Percentiles rank a stretch among this genome's conserved stretches.
Conservation (phyloP, 305 asterid species). For the Solanum hybrid region DNA sequence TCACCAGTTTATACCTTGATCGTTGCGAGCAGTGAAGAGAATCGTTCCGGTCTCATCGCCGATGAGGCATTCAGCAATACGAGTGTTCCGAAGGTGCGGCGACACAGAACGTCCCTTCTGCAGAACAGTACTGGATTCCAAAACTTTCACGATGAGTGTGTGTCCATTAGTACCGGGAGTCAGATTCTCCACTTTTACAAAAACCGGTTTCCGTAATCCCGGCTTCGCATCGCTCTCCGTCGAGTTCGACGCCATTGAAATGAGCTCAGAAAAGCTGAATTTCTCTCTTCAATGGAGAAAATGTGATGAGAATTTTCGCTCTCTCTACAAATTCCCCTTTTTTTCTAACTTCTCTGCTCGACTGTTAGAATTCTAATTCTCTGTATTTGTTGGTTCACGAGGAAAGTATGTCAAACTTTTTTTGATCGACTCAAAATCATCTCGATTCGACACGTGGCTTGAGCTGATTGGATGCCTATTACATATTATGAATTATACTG, state of each 20-base stretch:
- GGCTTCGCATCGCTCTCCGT: conserved; percentile 1
- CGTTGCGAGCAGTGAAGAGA: conserved; percentile 44
- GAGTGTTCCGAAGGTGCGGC: conserved; percentile 31
- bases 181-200: conserved; percentile 46
- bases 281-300: not conserved
- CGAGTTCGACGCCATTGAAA: conserved; percentile 28
- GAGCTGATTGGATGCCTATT: not conserved
- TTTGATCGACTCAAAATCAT: not conserved
- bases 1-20: conserved; percentile 26
- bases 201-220: conserved; percentile 48
- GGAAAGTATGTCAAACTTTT: not conserved
- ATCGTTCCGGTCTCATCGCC: conserved; percentile 44
- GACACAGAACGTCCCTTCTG: conserved; percentile 40
- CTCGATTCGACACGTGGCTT: not conserved
- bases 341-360: not conserved
- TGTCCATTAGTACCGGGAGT: conserved; percentile 56
- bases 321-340: not conserved
- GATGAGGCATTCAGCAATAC: conserved; percentile 47
- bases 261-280: not conserved
- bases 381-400: conserved; percentile 2
- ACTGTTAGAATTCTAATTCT: not conserved
- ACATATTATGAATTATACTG: too few species aligned
- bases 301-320: not conserved
- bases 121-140: conserved; percentile 35
- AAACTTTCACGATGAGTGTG: conserved; percentile 40